These are phyloP conservation scores for Coemansia sp. DNA, from an alignment of 192 early-diverging fungal species.

Conservation along the genomic window DNA sequence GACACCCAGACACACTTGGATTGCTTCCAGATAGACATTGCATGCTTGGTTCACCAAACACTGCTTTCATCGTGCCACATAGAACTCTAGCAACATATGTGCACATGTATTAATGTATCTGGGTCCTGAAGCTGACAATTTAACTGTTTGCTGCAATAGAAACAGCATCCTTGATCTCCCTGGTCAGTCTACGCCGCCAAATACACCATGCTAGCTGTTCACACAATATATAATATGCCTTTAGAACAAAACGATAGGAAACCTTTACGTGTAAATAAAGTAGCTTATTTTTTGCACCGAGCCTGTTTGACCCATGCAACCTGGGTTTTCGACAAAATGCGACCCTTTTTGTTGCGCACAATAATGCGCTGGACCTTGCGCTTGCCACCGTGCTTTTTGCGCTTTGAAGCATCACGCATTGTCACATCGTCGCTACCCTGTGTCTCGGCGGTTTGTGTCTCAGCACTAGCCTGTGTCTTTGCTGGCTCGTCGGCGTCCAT, in stretches of 20 bases:
- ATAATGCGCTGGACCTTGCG: constrained; percentile 4
- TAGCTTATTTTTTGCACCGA: constrained; percentile 16
- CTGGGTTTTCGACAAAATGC: constrained; percentile 16
- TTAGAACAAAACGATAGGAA: background rate
- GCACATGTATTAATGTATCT: no score
- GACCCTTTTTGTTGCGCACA: constrained; percentile 40
- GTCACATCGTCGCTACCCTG: background rate
- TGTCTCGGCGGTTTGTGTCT: background rate
- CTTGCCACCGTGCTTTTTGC: constrained; percentile 13
- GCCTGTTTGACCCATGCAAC: constrained; percentile 33
- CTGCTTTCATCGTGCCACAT: no score
- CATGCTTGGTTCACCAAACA: no score
- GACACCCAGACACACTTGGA: no score
- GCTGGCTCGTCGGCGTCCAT: constrained; percentile 16
- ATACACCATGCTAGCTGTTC: no score
- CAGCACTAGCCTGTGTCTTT: background rate
- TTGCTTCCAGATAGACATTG: no score
- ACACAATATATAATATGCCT: no score
- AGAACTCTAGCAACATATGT: no score
- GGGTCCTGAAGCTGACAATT: no score
- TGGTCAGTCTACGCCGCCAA: no score
- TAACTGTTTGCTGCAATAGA: no score
- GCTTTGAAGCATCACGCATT: constrained; percentile 1
- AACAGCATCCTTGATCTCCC: no score
- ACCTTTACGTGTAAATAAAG: background rate